Evolutionary conservation across 164 flowering plant species (phyloP).

Genomic region (Tetracentron sinense): DNA sequence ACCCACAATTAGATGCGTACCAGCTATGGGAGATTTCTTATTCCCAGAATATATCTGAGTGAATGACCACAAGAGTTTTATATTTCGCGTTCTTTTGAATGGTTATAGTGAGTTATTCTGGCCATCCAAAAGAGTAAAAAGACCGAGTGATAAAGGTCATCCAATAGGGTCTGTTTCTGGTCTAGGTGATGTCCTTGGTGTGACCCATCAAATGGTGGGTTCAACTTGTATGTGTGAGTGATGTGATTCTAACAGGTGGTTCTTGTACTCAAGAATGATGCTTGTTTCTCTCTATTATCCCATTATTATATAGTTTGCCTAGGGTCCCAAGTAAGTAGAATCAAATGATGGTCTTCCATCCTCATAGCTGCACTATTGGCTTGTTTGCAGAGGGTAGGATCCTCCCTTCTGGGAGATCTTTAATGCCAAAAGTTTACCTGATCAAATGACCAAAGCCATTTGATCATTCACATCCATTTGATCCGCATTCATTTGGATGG

Average conservation of each 20-base stretch:
- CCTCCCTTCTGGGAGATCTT: background rate
- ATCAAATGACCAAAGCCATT: background rate
- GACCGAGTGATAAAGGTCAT: background rate
- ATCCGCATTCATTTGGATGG: background rate
- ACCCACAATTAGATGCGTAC: no score
- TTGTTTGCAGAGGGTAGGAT: background rate
- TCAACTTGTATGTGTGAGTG: no score
- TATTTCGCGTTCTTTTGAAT: background rate
- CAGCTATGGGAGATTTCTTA: no score
- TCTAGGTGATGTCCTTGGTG: background rate
- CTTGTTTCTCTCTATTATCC: no score
- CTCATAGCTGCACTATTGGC: background rate
- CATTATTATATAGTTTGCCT: no score
- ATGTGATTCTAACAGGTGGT: background rate
- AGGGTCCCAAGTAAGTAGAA: no score
- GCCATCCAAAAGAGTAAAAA: no score
- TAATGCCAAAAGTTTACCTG: background rate
- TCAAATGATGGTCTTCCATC: background rate
- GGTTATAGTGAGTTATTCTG: background rate
- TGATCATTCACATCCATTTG: no score
- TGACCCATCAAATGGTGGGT: no score
- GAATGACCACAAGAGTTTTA: background rate
- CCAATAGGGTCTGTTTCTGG: background rate
- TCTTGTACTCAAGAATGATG: background rate
- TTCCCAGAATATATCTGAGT: background rate